A percentile compares a stretch with the other conserved stretches of the same genome.
phyloP scores from a whole-genome alignment of 345 rosid genomes.

The Gossypium thurberi region DNA sequence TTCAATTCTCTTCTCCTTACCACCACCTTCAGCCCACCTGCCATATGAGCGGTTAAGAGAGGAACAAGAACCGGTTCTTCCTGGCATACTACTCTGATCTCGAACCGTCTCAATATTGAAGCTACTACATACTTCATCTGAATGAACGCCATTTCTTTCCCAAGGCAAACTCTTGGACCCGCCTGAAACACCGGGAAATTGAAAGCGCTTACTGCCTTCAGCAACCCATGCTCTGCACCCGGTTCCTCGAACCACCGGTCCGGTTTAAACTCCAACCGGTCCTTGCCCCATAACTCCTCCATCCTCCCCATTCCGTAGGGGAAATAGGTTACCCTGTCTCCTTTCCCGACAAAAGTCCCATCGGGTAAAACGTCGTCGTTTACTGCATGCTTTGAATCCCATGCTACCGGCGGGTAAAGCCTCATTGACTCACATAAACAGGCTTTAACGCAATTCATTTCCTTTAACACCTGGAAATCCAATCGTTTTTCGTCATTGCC shows the following conservation, averaged over 20 bases:
- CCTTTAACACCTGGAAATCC: constrained; percentile 36
- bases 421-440: constrained; percentile 63
- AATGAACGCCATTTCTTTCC: constrained; percentile 67
- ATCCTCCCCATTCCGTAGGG: constrained; percentile 79
- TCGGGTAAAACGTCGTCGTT: constrained; percentile 53
- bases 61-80: constrained; percentile 51
- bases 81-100: constrained; percentile 26
- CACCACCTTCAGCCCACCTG: constrained; percentile 54
- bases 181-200: constrained; percentile 67
- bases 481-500: not conserved
- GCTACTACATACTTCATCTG: constrained; percentile 74
- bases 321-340: constrained; percentile 53
- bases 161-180: constrained; percentile 69
- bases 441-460: constrained; percentile 46
- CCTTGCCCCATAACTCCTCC: constrained; percentile 63
- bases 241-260: constrained; percentile 45
- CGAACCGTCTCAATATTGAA: constrained; percentile 35
- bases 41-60: constrained; percentile 61
- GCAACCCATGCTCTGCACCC: constrained; percentile 11
- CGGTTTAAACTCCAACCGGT: constrained; percentile 59
- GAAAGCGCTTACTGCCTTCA: constrained; percentile 41
- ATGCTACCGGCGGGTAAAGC: constrained; percentile 68
- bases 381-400: constrained; percentile 62
- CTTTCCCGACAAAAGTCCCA: constrained; percentile 46
- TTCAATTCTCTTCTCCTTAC: constrained; percentile 28